These are phyloP conservation scores for Chondrostereum purpureum DNA, from an alignment of 1,284 basidiomycete genomes.

Conservation along the genomic window DNA sequence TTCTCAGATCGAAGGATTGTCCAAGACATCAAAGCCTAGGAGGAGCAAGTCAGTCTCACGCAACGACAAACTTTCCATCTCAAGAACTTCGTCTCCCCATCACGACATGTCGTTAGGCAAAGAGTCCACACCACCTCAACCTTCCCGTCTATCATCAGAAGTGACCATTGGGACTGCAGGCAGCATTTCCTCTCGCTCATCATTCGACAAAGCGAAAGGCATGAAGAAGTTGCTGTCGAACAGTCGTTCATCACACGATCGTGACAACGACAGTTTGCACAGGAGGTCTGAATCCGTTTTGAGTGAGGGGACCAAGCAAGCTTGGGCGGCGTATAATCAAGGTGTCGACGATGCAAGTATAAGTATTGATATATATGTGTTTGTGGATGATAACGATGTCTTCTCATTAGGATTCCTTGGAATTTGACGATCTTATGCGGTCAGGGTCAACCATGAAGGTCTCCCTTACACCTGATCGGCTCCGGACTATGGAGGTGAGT, in stretches of 20 bases:
- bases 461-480: conserved; percentile 86
- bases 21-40: conserved; percentile 48
- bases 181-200: conserved; percentile 35
- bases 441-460: conserved; percentile 90
- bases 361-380: not conserved
- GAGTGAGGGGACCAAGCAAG: conserved; percentile 40
- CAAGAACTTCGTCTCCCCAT: conserved; percentile 33
- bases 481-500: conserved; percentile 83
- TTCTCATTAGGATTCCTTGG: conserved; percentile 52
- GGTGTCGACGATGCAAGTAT: conserved; percentile 8
- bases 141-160: conserved; percentile 39
- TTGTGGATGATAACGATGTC: conserved; percentile 37
- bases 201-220: conserved; percentile 51
- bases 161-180: conserved; percentile 21
- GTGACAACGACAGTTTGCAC: conserved; percentile 34
- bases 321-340: conserved; percentile 18
- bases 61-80: conserved; percentile 29
- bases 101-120: conserved; percentile 22
- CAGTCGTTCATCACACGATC: conserved; percentile 37
- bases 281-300: conserved; percentile 47
- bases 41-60: conserved; percentile 66
- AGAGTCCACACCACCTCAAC: conserved; percentile 17
- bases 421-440: conserved; percentile 88
- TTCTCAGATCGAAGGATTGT: conserved; percentile 67
- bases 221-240: conserved; percentile 48